phyloP scores from a whole-genome alignment of 2,329 filamentous ascomycete species.

The Cadophora luteo-olivacea region DNA sequence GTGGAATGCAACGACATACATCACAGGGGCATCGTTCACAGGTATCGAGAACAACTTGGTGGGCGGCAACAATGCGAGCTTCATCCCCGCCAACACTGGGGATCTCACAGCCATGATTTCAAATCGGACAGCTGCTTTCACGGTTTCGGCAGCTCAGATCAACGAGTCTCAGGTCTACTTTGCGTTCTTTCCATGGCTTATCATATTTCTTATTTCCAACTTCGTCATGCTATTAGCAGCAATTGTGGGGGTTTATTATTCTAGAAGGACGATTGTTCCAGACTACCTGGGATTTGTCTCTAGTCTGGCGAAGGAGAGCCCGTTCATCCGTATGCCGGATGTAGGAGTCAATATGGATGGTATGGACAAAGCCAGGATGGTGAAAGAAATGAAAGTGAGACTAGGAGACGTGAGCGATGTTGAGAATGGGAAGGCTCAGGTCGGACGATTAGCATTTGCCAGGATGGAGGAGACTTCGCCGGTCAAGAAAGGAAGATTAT shows the following conservation, averaged over 20 bases:
- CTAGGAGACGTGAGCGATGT: conserved; percentile 33
- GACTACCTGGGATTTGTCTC: conserved; percentile 37
- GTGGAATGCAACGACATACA: conserved; percentile 34
- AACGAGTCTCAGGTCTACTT: conserved; percentile 31
- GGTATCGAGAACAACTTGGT: conserved; percentile 26
- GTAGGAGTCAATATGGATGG: conserved; percentile 39
- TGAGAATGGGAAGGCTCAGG: conserved; percentile 20
- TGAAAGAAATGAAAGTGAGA: conserved; percentile 37
- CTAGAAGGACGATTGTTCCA: conserved; percentile 31
- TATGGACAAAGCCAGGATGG: conserved; percentile 37
- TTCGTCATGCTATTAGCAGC: conserved; percentile 34
- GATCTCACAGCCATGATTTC: conserved; percentile 33
- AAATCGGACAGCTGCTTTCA: conserved; percentile 36
- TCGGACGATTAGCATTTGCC: conserved; percentile 36
- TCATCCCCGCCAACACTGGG: conserved; percentile 26
- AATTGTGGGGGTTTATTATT: conserved; percentile 30
- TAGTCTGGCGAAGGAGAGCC: conserved; percentile 36
- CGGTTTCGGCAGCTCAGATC: conserved; percentile 28
- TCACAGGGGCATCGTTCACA: conserved; percentile 28
- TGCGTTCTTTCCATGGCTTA: conserved; percentile 34
- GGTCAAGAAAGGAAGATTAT: conserved; percentile 32
- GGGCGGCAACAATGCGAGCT: conserved; percentile 31
- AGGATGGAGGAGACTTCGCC: conserved; percentile 35
- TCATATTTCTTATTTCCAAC: conserved; percentile 32
- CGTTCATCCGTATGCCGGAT: conserved; percentile 38